Evolutionary conservation across 495 filamentous ascomycete genomes (phyloP), one percentile per base, ranked within the genome.

Genomic region (Pseudomonodictys pantanalensis): DNA sequence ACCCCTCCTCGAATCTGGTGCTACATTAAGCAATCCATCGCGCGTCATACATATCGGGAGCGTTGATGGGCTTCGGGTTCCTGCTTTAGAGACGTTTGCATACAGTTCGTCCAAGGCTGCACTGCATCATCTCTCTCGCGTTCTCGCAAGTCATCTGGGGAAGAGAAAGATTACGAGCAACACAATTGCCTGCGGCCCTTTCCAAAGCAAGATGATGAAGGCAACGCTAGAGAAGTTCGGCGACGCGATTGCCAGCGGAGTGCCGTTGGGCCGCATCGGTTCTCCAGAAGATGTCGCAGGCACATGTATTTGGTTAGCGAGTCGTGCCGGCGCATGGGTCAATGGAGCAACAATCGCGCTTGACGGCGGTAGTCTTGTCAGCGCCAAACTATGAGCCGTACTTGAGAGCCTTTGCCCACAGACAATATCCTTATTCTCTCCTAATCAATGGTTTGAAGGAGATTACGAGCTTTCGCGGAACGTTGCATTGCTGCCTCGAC

Each of bases 171-270:
- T 93, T 53, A 91, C 89, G 70, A 86, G 78, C 51, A 90, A 91
- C 52, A 78, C 84, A 0, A 76, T 92, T 50, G 89, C 89, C 29
- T 91, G 88, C 63, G 88, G 89, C 9, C 88, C 88, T 12, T 92
- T 92, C 64, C 77, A 89, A 68, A 87, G 83, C 58, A 90, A 89
- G 74, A 92, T 91, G 88, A 91, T 90, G 88, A 82, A 82, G 10
- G 83, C 80, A 38, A 89, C 86, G 38, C 70, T 91, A 51, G 73
- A 83, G 58, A 68, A 75, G 5, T 81, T 82, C 57, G 79, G 79
- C 39, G 85, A 89, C 11, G 68, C 70, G 25, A 88, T 93, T 65
- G 79, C 82, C 70, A 71, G 62, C 0, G 79, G 77, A 11, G 83
- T 87, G 54, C 89, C 89, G n/a, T 68, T 90, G 58, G 81, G 81